Percentiles rank a stretch among this genome's conserved stretches.
phyloP scores from a whole-genome alignment of 768 basidiomycete species.

The Serendipita vermifera region DNA sequence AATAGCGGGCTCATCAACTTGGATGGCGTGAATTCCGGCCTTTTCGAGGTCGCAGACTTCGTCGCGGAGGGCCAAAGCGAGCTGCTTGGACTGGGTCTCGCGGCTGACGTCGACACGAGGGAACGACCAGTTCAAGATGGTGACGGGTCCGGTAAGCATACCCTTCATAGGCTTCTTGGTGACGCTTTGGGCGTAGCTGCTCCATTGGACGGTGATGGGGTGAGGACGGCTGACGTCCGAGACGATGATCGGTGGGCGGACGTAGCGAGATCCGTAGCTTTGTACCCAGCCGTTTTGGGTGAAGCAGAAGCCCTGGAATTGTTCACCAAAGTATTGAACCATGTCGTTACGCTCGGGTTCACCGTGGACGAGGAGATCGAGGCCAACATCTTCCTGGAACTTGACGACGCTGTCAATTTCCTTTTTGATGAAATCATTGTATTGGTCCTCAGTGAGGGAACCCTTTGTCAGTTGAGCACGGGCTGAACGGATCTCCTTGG shows the following conservation, averaged over 20 bases:
- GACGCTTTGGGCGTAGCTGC: conserved; percentile 88
- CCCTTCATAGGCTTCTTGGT: conserved; percentile 97
- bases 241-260: conserved; percentile 96
- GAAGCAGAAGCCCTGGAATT: conserved; percentile 88
- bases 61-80: conserved; percentile 94
- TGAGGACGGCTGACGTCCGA: conserved; percentile 88
- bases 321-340: conserved; percentile 99
- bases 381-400: conserved; percentile 94
- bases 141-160: conserved; percentile 96
- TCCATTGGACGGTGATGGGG: conserved; percentile 96
- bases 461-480: conserved; percentile 91
- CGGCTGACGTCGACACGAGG: conserved; percentile 94
- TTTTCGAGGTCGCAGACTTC: conserved; percentile 95
- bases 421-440: conserved; percentile 97
- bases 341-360: conserved; percentile 99
- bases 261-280: conserved; percentile 98
- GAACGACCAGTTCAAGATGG: conserved; percentile 99
- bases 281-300: conserved; percentile 99
- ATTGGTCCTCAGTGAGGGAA: conserved; percentile 72
- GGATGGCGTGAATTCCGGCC: conserved; percentile 93
- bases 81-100: conserved; percentile 95
- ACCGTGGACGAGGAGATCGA: conserved; percentile 96
- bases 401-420: conserved; percentile 86
- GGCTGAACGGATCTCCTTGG: conserved; percentile 95
- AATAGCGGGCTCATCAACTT: conserved; percentile 99